Evolutionary conservation across 2,329 filamentous ascomycete genomes (phyloP), one percentile per base, ranked within the genome.

Genomic region (Saccharata proteae): DNA sequence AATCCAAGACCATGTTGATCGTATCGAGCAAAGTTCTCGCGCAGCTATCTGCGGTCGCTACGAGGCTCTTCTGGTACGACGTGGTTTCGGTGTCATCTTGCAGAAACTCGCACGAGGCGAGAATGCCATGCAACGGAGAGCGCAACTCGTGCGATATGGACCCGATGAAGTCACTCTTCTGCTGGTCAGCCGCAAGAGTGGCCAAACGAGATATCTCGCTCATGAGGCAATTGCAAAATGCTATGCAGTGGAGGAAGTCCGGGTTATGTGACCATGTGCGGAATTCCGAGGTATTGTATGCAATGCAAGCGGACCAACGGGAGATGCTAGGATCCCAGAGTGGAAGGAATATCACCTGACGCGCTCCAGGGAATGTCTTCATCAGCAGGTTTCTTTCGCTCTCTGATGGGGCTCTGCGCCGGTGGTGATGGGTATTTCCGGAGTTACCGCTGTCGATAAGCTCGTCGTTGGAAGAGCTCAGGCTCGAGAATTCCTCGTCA

Each of bases 81-180:
- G 57, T 55, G 6, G 50, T 49, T 11, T 45, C 44, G 3, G 61
- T 66, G 3, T 64, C 62, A 3, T 57, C 52, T n/a, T n/a, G n/a
- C 3, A 71, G 41, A 5, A 69, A 56, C 37, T 71, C 66, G 1
- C 60, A 51, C n/a, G 61, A 66, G 1, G 62, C 65, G 5, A 49
- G 24, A 10, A 51, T 51, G 3, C 48, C 47, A 21, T 51, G 47
- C 2, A 50, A 32, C 62, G 67, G 21, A 61, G 47, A 14, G 57
- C 67, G 20, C 47, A 71, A 49, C 38, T 71, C 67, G 40, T 71
- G 67, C 16, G 58, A 64, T 16, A 71, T 64, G 0, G 59, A 63
- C 0, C 61, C 60, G 11, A 71, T 58, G 25, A 71, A 66, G 9
- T 67, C 64, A 1, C 59, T 58, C 36, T 71, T 71, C 7, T 62